These are phyloP conservation scores for Phyllosticta paracitricarpa DNA, from an alignment of 2,329 filamentous ascomycete genomes.

Conservation along the genomic window DNA sequence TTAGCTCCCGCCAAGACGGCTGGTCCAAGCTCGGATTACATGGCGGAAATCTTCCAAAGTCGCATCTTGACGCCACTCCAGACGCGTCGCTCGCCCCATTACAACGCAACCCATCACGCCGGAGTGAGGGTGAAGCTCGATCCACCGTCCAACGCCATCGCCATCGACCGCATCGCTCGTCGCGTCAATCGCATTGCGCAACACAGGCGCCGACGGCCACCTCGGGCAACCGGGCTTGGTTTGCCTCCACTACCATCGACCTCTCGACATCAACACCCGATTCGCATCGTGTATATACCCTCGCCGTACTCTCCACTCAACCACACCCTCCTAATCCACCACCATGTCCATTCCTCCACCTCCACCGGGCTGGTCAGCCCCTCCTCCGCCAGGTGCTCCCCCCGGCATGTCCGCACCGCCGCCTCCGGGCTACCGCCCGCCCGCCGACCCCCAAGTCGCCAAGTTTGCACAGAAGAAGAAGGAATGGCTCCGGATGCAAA, in stretches of 20 bases:
- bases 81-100: slow-evolving; percentile 1
- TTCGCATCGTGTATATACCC: not conserved
- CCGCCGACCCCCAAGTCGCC: slow-evolving; percentile 70
- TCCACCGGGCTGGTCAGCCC: slow-evolving; percentile 54
- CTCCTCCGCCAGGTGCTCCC: slow-evolving; percentile 38
- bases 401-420: slow-evolving; percentile 54
- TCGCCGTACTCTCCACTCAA: not conserved
- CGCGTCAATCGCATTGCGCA: slow-evolving; percentile 2
- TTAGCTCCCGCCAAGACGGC: not conserved
- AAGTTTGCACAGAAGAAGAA: slow-evolving; percentile 99
- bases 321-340: not conserved
- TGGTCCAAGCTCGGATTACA: not conserved
- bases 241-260: slow-evolving; percentile 1
- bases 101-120: slow-evolving; percentile 7
- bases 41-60: not conserved
- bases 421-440: slow-evolving; percentile 74
- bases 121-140: slow-evolving; percentile 7
- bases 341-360: slow-evolving; percentile 50
- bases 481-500: slow-evolving; percentile 88
- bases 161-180: not conserved
- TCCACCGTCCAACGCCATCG: not conserved
- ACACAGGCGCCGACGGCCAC: slow-evolving; percentile 3
- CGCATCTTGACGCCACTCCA: slow-evolving; percentile 5
- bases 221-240: slow-evolving; percentile 11
- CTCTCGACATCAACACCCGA: not conserved